A percentile compares a stretch with the other conserved stretches of the same genome.
Evolutionary conservation across 495 filamentous ascomycete species (phyloP).

Genomic region (Hypoxylon fuscum): DNA sequence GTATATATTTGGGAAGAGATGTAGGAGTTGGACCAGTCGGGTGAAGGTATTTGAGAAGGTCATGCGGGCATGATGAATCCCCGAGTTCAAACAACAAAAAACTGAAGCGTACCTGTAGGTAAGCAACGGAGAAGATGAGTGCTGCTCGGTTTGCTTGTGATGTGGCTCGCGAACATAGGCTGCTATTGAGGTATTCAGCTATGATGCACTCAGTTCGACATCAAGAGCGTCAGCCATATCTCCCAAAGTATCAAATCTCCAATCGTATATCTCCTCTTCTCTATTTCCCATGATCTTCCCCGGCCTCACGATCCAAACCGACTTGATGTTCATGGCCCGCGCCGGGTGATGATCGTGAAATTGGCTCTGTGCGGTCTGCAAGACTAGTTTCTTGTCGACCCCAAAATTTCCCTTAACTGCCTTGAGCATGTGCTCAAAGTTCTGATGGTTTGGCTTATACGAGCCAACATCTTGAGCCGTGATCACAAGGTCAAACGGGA

Average conservation of each 20-base stretch:
- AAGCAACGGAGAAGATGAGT: no score
- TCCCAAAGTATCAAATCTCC: conserved; percentile 62
- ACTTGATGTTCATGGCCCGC: conserved; percentile 59
- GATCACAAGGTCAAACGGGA: conserved; percentile 66
- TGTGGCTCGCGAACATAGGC: no score
- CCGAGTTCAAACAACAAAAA: neutral
- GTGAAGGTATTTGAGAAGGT: conserved; percentile 41
- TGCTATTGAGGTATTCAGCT: neutral
- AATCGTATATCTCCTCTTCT: conserved; percentile 28
- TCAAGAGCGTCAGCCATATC: conserved; percentile 70
- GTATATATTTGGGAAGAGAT: conserved; percentile 55
- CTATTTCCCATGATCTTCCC: conserved; percentile 52
- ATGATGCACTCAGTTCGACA: conserved; percentile 3
- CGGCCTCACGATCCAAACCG: conserved; percentile 69
- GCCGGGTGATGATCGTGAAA: conserved; percentile 72
- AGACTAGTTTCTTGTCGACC: conserved; percentile 56
- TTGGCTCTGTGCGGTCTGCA: conserved; percentile 69
- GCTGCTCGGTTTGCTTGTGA: no score
- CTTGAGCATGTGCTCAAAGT: conserved; percentile 67
- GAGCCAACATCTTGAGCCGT: conserved; percentile 73
- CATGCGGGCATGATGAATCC: conserved; percentile 29
- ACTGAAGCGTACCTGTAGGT: no score
- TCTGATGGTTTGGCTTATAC: conserved; percentile 70
- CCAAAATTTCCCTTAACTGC: conserved; percentile 61
- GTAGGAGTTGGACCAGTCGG: conserved; percentile 42